These are phyloP conservation scores for Daedaleopsis nitida DNA, from an alignment of 768 basidiomycete species.

Conservation along the genomic window DNA sequence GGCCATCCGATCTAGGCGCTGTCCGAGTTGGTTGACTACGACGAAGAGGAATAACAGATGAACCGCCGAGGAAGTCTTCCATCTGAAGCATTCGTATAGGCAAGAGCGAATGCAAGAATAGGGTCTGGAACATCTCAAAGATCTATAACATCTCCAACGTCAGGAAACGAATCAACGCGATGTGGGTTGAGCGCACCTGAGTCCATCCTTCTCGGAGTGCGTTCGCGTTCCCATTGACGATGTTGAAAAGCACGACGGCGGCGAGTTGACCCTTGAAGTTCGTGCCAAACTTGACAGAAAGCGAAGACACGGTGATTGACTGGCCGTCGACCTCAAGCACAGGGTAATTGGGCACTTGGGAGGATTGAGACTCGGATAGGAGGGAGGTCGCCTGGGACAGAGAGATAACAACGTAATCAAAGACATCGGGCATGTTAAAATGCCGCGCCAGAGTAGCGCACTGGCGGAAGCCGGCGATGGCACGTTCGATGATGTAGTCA, in stretches of 20 bases:
- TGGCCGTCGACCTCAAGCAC: conserved; percentile 89
- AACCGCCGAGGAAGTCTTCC: conserved; percentile 98
- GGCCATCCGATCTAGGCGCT: conserved; percentile 75
- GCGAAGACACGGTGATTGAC: conserved; percentile 83
- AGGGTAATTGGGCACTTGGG: conserved; percentile 81
- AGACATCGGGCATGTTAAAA: conserved; percentile 91
- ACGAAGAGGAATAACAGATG: conserved; percentile 88
- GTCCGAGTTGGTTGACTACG: conserved; percentile 67
- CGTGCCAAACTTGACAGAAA: conserved; percentile 92
- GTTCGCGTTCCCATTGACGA: conserved; percentile 94
- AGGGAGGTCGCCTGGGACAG: conserved; percentile 91
- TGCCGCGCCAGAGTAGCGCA: conserved; percentile 91
- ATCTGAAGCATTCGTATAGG: conserved; percentile 92
- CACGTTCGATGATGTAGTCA: conserved; percentile 93
- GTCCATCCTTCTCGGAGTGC: conserved; percentile 95
- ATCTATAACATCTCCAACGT: conserved; percentile 53
- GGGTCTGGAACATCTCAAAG: conserved; percentile 97
- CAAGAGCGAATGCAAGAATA: conserved; percentile 91
- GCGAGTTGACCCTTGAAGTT: conserved; percentile 96
- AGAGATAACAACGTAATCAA: conserved; percentile 93
- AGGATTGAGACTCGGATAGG: conserved; percentile 69
- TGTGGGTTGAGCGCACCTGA: conserved; percentile 51
- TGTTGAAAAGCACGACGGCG: conserved; percentile 95
- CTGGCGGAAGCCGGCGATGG: conserved; percentile 95
- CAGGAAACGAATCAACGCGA: background rate